Percentiles rank a stretch among this genome's conserved stretches.
phyloP scores from a whole-genome alignment of 306 rosid genomes.

The Pueraria montana region DNA sequence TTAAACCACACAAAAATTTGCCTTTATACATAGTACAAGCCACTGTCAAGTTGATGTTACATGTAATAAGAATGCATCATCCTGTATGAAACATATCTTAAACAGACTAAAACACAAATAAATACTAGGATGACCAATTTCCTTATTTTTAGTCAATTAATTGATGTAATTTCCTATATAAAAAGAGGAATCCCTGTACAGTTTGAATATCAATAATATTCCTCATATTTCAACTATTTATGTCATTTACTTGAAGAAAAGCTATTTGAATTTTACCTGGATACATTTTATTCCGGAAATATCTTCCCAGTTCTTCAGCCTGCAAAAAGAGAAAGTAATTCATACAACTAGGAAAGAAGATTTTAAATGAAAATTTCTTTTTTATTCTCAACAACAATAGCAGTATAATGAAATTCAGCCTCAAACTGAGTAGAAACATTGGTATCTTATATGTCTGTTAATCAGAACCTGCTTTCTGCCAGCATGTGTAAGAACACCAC shows the following conservation, averaged over 20 bases:
- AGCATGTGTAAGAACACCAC: slow-evolving; percentile 99
- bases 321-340: slow-evolving; percentile 54
- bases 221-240: not conserved
- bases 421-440: slow-evolving; percentile 27
- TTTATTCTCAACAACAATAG: slow-evolving; percentile 35
- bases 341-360: slow-evolving; percentile 12
- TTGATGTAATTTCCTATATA: not conserved
- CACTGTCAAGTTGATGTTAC: slow-evolving; percentile 41
- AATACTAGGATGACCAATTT: not conserved
- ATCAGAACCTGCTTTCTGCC: slow-evolving; percentile 94
- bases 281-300: slow-evolving; percentile 92
- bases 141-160: not conserved
- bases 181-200: not conserved
- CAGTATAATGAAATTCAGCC: slow-evolving; percentile 18
- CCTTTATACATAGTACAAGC: slow-evolving; percentile 39
- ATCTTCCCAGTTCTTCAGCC: slow-evolving; percentile 99
- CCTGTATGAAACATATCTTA: slow-evolving; percentile 22
- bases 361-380: slow-evolving; percentile 26
- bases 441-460: slow-evolving; percentile 10
- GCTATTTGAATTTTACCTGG: slow-evolving; percentile 72
- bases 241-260: slow-evolving; percentile 31
- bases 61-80: slow-evolving; percentile 28
- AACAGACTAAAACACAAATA: slow-evolving; percentile 3
- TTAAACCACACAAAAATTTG: slow-evolving; percentile 43
- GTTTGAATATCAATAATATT: not conserved